These are phyloP conservation scores for Parsonsia alboflavescens DNA, from an alignment of 257 asterid species.

Conservation along the genomic window DNA sequence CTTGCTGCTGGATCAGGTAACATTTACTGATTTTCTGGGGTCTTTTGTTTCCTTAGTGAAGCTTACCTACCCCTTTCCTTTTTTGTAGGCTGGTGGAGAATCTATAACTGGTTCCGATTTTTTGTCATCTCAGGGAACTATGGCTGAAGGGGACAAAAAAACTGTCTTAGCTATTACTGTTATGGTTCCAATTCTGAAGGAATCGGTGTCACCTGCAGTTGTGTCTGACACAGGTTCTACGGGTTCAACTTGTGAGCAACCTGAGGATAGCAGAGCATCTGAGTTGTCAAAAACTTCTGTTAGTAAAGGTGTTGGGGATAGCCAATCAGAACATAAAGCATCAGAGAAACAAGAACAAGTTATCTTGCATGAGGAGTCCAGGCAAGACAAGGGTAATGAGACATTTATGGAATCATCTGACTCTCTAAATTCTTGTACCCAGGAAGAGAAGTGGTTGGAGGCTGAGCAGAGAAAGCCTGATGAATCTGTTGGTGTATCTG, in stretches of 20 bases:
- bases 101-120: constrained; percentile 26
- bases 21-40: constrained; percentile 20
- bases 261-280: constrained; percentile 14
- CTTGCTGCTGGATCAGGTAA: constrained; percentile 45
- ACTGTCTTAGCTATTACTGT: constrained; percentile 19
- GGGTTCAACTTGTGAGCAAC: constrained; percentile 8
- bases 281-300: constrained; percentile 24
- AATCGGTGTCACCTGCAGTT: constrained; percentile 22
- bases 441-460: constrained; percentile 9
- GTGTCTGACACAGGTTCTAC: constrained; percentile 22
- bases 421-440: constrained; percentile 27
- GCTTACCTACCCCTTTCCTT: constrained; percentile 12
- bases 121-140: constrained; percentile 33
- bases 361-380: constrained; percentile 21
- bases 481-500: constrained; percentile 22
- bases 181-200: constrained; percentile 25
- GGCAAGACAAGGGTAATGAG: constrained; percentile 22
- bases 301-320: constrained; percentile 20
- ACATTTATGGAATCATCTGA: constrained; percentile 24
- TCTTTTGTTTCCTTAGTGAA: constrained; percentile 10
- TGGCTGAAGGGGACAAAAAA: constrained; percentile 21
- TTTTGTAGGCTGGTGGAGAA: constrained; percentile 42
- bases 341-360: constrained; percentile 24
- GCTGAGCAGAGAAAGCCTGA: constrained; percentile 21
- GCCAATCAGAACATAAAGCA: constrained; percentile 27